These are phyloP conservation scores for Eimeria praecox DNA, from an alignment of 169 alveolate species.

Conservation along the genomic window DNA sequence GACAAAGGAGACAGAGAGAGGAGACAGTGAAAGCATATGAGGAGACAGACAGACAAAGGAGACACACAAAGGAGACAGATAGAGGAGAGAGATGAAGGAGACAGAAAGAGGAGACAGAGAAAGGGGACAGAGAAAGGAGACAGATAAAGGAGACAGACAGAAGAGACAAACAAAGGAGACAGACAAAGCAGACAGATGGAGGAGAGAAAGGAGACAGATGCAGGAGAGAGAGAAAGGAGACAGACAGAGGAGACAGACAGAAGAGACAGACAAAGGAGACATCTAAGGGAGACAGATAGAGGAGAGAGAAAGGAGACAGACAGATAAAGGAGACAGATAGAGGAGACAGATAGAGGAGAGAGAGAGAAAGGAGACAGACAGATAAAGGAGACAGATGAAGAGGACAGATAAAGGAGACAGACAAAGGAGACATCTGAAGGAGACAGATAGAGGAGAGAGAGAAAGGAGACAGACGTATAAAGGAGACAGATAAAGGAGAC, in stretches of 20 bases:
- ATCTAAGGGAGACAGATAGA: too few species aligned
- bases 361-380: too few species aligned
- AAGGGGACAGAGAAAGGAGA: not conserved
- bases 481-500: not conserved
- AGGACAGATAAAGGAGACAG: not conserved
- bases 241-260: not conserved
- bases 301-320: too few species aligned
- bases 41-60: not conserved
- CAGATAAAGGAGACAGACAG: not conserved
- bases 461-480: not conserved
- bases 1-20: too few species aligned
- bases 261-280: not conserved
- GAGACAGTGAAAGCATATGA: slow-evolving; percentile 32
- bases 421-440: not conserved
- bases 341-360: too few species aligned
- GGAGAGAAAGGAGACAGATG: too few species aligned
- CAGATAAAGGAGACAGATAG: too few species aligned
- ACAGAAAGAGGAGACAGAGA: not conserved
- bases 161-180: not conserved
- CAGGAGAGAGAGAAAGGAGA: too few species aligned
- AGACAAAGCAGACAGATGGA: not conserved
- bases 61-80: not conserved
- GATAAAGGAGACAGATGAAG: too few species aligned
- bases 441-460: not conserved
- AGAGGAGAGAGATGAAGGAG: not conserved